phyloP scores from a whole-genome alignment of 2,329 filamentous ascomycete species.

The Canariomyces notabilis region DNA sequence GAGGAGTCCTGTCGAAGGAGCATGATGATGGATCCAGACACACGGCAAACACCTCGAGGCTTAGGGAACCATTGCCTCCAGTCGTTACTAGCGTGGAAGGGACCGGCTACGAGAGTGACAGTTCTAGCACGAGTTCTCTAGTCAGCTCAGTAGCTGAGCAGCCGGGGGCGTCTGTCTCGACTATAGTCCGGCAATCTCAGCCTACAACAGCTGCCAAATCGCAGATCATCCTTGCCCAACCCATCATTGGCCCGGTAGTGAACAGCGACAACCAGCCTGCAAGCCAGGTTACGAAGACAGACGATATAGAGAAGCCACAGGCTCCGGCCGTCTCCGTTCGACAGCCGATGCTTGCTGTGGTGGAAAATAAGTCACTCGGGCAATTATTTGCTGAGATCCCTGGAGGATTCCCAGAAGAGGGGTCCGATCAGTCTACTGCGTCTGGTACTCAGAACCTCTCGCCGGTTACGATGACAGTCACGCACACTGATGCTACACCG shows the following conservation, averaged over 20 bases:
- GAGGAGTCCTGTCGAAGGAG: slow-evolving; percentile 51
- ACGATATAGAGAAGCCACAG: slow-evolving; percentile 2
- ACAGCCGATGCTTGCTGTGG: slow-evolving; percentile 38
- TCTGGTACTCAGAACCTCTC: neutral
- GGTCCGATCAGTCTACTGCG: slow-evolving; percentile 24
- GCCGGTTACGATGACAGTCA: neutral
- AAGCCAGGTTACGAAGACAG: slow-evolving; percentile 1
- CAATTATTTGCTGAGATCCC: slow-evolving; percentile 46
- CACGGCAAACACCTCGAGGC: slow-evolving; percentile 51
- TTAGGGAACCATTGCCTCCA: slow-evolving; percentile 62
- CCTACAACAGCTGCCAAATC: neutral
- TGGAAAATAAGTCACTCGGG: slow-evolving; percentile 12
- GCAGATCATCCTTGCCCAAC: slow-evolving; percentile 8
- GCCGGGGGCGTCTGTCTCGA: slow-evolving; percentile 9
- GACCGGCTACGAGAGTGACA: slow-evolving; percentile 58
- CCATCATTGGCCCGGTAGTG: neutral
- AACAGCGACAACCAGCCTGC: neutral
- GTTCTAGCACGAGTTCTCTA: slow-evolving; percentile 34
- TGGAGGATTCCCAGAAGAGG: slow-evolving; percentile 52
- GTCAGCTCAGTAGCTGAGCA: slow-evolving; percentile 36
- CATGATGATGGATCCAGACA: slow-evolving; percentile 46
- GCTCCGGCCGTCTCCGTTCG: slow-evolving; percentile 43
- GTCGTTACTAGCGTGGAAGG: slow-evolving; percentile 66
- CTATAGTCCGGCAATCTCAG: neutral
- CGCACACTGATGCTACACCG: neutral